Conservation (phyloP, 768 basidiomycete genomes). For the Roridomyces roridus region DNA sequence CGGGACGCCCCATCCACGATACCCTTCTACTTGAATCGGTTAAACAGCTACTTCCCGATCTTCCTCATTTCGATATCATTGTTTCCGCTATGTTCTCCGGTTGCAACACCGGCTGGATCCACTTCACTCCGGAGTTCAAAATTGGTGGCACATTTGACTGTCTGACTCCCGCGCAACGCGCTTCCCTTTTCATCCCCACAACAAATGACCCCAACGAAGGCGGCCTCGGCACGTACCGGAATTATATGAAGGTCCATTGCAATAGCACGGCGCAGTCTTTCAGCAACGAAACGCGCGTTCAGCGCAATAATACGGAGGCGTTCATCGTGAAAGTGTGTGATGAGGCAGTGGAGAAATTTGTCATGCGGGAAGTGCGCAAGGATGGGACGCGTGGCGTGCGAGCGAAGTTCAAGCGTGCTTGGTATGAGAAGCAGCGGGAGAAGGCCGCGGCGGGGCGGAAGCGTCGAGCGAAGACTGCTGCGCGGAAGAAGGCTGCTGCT, state of each 20-base stretch:
- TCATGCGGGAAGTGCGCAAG: slow-evolving; percentile 19
- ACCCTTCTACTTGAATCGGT: neutral
- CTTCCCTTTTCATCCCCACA: slow-evolving; percentile 15
- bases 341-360: slow-evolving; percentile 8
- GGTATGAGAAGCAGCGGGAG: neutral
- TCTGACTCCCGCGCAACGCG: slow-evolving; percentile 26
- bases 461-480: neutral
- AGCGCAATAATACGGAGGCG: slow-evolving; percentile 23
- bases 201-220: slow-evolving; percentile 31
- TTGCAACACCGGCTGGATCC: neutral
- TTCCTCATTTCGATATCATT: neutral
- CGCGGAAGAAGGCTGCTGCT: neutral
- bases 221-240: slow-evolving; percentile 15
- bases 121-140: neutral
- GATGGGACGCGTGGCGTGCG: slow-evolving; percentile 1
- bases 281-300: slow-evolving; percentile 14
- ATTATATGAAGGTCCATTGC: slow-evolving; percentile 1
- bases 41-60: neutral
- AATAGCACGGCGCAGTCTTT: slow-evolving; percentile 16
- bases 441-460: neutral
- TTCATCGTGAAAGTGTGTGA: slow-evolving; percentile 24
- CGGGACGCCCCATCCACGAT: neutral
- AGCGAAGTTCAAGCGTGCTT: neutral
- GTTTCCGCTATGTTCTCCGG: neutral
- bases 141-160: slow-evolving; percentile 1